phyloP scores from a whole-genome alignment of 345 rosid genomes.

The Brassica nigra region DNA sequence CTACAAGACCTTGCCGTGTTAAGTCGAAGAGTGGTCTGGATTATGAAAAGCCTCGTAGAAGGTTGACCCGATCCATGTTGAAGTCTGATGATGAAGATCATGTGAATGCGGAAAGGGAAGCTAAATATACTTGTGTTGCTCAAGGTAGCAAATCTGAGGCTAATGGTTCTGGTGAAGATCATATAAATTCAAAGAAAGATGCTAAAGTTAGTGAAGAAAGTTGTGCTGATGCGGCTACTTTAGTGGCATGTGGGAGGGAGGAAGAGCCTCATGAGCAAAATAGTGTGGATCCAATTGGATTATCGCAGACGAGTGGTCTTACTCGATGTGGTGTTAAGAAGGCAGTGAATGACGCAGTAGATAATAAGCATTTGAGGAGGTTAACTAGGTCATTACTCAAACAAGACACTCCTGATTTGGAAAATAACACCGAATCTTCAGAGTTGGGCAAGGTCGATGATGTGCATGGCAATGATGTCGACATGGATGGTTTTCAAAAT shows the following conservation, averaged over 20 bases:
- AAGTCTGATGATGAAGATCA: slow-evolving; percentile 39
- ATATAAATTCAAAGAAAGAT: background rate
- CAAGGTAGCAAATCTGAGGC: slow-evolving; percentile 27
- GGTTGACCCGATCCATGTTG: slow-evolving; percentile 62
- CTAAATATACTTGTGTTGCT: background rate
- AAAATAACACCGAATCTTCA: background rate
- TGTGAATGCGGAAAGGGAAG: background rate
- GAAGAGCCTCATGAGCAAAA: slow-evolving; percentile 18
- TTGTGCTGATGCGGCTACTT: background rate
- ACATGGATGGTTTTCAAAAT: slow-evolving; percentile 10
- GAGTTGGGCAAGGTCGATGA: slow-evolving; percentile 26
- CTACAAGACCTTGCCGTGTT: slow-evolving; percentile 21
- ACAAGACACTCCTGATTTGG: slow-evolving; percentile 22
- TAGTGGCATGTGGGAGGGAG: background rate
- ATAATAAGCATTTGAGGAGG: slow-evolving; percentile 31
- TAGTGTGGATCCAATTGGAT: background rate
- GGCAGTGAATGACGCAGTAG: slow-evolving; percentile 12
- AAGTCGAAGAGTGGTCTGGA: slow-evolving; percentile 30
- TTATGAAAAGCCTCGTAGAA: slow-evolving; percentile 38
- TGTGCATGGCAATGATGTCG: slow-evolving; percentile 20
- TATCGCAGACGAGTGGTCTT: background rate
- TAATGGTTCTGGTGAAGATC: slow-evolving; percentile 29
- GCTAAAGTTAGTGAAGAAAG: slow-evolving; percentile 3
- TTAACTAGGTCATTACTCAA: slow-evolving; percentile 35
- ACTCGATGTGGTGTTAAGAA: background rate